Percentiles rank a stretch among this genome's conserved stretches.
phyloP scores from a whole-genome alignment of 495 filamentous ascomycete genomes.

The Venustampulla echinocandica region DNA sequence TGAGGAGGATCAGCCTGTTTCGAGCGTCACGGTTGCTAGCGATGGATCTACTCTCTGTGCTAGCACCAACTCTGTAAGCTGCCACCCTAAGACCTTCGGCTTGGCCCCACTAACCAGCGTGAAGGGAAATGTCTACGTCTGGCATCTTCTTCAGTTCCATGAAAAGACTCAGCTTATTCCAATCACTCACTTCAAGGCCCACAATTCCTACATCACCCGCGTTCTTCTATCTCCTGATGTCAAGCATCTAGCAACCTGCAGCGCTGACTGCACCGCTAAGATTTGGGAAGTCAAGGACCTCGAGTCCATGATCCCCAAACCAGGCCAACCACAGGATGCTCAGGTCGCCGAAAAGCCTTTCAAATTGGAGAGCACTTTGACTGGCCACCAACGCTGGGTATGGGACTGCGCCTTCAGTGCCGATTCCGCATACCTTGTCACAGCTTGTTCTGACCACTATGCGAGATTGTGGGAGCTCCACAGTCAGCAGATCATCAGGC shows the following conservation, averaged over 20 bases:
- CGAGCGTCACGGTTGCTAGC: constrained; percentile 90
- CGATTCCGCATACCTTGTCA: constrained; percentile 94
- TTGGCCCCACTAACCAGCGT: too few relatives aligned
- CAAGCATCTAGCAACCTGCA: constrained; percentile 93
- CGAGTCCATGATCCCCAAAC: constrained; percentile 20
- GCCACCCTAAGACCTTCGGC: too few relatives aligned
- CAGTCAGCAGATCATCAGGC: constrained; percentile 80
- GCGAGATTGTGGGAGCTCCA: constrained; percentile 90
- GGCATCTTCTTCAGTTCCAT: constrained; percentile 76
- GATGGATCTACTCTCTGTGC: constrained; percentile 93
- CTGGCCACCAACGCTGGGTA: constrained; percentile 96
- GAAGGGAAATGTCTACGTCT: constrained; percentile 94
- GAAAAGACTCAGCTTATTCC: constrained; percentile 85
- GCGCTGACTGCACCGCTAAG: constrained; percentile 93
- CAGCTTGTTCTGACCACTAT: constrained; percentile 94
- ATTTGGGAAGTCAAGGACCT: constrained; percentile 83
- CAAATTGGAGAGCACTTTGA: constrained; percentile 79
- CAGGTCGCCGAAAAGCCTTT: constrained; percentile 36
- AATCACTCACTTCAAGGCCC: constrained; percentile 84
- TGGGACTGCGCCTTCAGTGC: constrained; percentile 99
- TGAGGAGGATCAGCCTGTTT: constrained; percentile 85
- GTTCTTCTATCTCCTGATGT: constrained; percentile 95
- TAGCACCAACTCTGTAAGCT: constrained; percentile 76
- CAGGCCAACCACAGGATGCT: constrained; percentile 8
- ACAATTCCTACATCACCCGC: constrained; percentile 88